Percentiles rank a stretch among this genome's conserved stretches.
Evolutionary conservation across 108 stramenopile genomes (phyloP).

Genomic region (Cyclotella kingstonii): DNA sequence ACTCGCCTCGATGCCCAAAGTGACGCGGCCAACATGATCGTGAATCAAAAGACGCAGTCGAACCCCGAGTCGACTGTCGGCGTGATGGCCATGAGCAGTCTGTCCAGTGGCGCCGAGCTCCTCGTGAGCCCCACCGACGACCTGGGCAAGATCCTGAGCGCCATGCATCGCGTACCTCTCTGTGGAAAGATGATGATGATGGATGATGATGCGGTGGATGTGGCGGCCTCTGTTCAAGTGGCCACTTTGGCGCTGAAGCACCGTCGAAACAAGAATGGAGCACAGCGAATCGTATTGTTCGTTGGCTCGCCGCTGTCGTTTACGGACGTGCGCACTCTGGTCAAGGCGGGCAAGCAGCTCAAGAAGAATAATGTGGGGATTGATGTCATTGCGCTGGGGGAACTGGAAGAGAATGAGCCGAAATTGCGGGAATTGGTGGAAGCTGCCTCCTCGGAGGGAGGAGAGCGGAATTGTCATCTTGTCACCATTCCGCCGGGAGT

Average conservation of each 20-base stretch:
- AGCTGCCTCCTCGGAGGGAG: conserved; percentile 83
- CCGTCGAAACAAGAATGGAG: conserved; percentile 97
- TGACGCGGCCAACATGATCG: conserved; percentile 95
- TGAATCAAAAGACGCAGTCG: conserved; percentile 85
- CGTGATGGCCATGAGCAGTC: conserved; percentile 70
- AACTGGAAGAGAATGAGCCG: conserved; percentile 83
- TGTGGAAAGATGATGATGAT: conserved; percentile 16
- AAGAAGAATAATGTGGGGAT: conserved; percentile 97
- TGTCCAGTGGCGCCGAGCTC: conserved; percentile 83
- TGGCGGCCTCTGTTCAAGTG: conserved; percentile 87
- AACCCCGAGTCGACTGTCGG: conserved; percentile 99
- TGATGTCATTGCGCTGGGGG: conserved; percentile 94
- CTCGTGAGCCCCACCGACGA: conserved; percentile 94
- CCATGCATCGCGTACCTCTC: conserved; percentile 68
- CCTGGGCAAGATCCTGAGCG: conserved; percentile 89
- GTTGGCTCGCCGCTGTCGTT: conserved; percentile 80
- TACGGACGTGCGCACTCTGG: conserved; percentile 52
- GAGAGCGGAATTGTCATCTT: conserved; percentile 82
- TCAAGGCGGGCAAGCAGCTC: conserved; percentile 84
- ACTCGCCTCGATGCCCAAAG: conserved; percentile 97
- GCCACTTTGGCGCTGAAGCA: conserved; percentile 96
- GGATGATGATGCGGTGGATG: conserved; percentile 52
- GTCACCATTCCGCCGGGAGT: conserved; percentile 95
- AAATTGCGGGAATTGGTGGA: conserved; percentile 91
- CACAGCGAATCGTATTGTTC: conserved; percentile 93